A percentile compares a stretch with the other conserved stretches of the same genome.
Evolutionary conservation across 768 basidiomycete species (phyloP).

Genomic region (Coprinopsis strossmayeri): DNA sequence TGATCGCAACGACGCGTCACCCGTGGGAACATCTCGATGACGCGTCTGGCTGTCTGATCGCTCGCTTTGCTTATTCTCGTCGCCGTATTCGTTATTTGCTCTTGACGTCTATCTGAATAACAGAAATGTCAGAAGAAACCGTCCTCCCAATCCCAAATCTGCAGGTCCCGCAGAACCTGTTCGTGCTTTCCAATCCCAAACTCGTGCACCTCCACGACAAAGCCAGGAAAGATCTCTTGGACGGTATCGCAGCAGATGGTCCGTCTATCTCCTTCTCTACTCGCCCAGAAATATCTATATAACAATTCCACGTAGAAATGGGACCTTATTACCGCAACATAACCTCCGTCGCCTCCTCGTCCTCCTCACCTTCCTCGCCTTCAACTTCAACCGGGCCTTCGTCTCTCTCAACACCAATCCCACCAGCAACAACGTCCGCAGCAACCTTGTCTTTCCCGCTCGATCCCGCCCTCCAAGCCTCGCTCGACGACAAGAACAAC

Average conservation of each 20-base stretch:
- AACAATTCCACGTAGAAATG: constrained; percentile 58
- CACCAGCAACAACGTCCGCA: too few relatives aligned
- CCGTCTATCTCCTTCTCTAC: constrained; percentile 22
- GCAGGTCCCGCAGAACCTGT: constrained; percentile 71
- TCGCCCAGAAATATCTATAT: background rate
- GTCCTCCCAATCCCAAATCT: constrained; percentile 87
- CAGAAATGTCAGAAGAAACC: constrained; percentile 73
- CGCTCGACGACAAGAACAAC: constrained; percentile 64
- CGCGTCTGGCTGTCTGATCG: constrained; percentile 20
- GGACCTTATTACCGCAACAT: constrained; percentile 70
- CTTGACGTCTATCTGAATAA: background rate
- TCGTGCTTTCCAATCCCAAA: constrained; percentile 57
- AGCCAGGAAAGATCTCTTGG: constrained; percentile 58
- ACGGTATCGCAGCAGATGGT: constrained; percentile 79
- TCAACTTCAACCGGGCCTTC: too few relatives aligned
- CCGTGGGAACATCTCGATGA: constrained; percentile 28
- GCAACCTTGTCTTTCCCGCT: constrained; percentile 27
- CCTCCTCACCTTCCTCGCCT: constrained; percentile 24
- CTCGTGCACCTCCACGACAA: constrained; percentile 60
- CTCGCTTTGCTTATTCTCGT: background rate
- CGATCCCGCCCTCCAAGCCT: constrained; percentile 45
- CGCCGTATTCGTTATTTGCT: background rate
- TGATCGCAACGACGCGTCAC: constrained; percentile 21
- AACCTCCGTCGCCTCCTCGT: constrained; percentile 42
- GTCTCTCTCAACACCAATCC: too few relatives aligned